Evolutionary conservation across 352 stramenopile species (phyloP), one percentile per base, ranked within the genome.

Genomic region (Phytopythium delawarense): DNA sequence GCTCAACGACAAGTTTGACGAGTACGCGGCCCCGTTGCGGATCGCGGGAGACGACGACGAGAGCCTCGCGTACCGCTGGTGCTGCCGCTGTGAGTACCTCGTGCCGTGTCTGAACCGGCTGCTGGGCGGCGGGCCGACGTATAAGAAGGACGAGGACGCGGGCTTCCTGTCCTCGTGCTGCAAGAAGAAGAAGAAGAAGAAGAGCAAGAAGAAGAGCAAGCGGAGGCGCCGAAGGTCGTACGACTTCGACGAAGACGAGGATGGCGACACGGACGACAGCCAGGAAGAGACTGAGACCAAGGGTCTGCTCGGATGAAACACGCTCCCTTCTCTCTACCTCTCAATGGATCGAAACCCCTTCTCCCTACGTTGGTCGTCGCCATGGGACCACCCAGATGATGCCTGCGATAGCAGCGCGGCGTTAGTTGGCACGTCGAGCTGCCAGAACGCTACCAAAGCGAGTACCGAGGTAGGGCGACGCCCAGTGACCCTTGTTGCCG

Each of bases 11-110:
- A 56, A 77, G 25, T 84, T 89, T 8, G 70, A 84, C 18, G 66
- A 79, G 46, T 72, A 70, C 42, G 63, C 61, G 28, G 51, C 63
- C 3, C 45, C 49, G 34, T 13, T 32, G 32, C n/a, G 15, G 23
- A n/a, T 44, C 32, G 56, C 61, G 13, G 49, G 62, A 35, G 57
- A 21, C 1, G 54, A 63, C 13, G 62, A 81, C n/a, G 83, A 90
- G 59, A 81, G 72, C 53, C 87, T 76, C 55, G 50, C 64, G 25
- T 92, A 92, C 61, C 68, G 78, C 30, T 94, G 84, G 60, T 78
- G 78, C 48, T 94, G 84, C 64, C 79, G 78, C 32, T 94, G 84
- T 55, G 81, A 91, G 63, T 91, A 82, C 44, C 66, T 94, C 11
- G 77, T 91, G 23, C 84, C 84, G 6, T 91, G 81, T 63, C 61